A percentile compares a stretch with the other conserved stretches of the same genome.
phyloP scores from a whole-genome alignment of 1,139 yeast genomes.

The Debaryomyces subglobosus region DNA sequence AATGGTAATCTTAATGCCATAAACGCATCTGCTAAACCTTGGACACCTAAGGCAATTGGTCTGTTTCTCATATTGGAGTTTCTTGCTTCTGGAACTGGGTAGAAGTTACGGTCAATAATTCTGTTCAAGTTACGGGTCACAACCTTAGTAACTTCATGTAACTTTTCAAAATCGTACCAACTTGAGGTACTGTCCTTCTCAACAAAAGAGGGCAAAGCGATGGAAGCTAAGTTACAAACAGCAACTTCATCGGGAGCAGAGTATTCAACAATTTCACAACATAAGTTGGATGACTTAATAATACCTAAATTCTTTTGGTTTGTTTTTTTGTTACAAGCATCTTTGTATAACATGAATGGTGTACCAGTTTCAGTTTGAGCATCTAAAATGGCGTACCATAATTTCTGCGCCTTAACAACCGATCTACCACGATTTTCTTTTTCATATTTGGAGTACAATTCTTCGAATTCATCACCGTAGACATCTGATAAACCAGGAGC shows the following conservation, averaged over 20 bases:
- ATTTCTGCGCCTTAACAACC: constrained; percentile 52
- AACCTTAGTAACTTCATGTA: constrained; percentile 57
- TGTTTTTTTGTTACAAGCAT: constrained; percentile 55
- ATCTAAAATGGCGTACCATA: constrained; percentile 56
- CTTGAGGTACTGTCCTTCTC: constrained; percentile 40
- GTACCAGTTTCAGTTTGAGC: constrained; percentile 65
- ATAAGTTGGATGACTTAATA: constrained; percentile 59
- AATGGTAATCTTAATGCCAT: constrained; percentile 59
- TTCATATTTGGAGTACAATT: constrained; percentile 50
- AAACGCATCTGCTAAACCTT: constrained; percentile 63
- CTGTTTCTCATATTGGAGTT: constrained; percentile 58
- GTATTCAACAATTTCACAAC: constrained; percentile 61
- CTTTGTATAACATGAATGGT: constrained; percentile 61
- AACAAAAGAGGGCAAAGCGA: constrained; percentile 68
- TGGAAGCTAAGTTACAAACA: constrained; percentile 57
- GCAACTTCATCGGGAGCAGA: constrained; percentile 59
- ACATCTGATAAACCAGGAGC: constrained; percentile 55
- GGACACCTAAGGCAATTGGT: constrained; percentile 67
- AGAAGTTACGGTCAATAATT: constrained; percentile 58
- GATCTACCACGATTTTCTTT: constrained; percentile 38
- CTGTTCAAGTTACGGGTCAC: constrained; percentile 57
- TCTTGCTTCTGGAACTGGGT: constrained; percentile 58
- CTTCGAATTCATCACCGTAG: constrained; percentile 52
- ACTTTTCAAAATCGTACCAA: constrained; percentile 56
- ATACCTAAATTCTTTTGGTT: constrained; percentile 59